These are phyloP conservation scores for Ustilago vetiveriae DNA, from an alignment of 1,284 basidiomycete genomes.

Conservation along the genomic window DNA sequence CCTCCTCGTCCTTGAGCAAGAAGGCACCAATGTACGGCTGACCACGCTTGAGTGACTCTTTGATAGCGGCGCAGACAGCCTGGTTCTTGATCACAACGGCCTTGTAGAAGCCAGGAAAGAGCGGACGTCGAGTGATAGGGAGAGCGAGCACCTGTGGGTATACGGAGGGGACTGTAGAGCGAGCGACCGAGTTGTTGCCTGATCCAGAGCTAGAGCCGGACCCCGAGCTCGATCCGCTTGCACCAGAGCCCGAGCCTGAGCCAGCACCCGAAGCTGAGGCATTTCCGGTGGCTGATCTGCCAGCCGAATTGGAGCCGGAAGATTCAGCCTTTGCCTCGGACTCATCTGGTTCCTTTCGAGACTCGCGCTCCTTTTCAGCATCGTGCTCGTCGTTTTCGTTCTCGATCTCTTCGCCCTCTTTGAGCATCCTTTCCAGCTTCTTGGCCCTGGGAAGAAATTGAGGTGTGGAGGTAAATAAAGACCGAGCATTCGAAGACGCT, in stretches of 20 bases:
- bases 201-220: conserved; percentile 38
- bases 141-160: conserved; percentile 96
- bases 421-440: conserved; percentile 17
- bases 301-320: conserved; percentile 21
- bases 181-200: conserved; percentile 42
- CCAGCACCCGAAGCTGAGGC: conserved; percentile 15
- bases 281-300: conserved; percentile 18
- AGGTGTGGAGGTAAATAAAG: conserved; percentile 36
- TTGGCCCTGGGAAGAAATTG: conserved; percentile 43
- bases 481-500: conserved; percentile 6
- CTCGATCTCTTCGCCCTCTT: conserved; percentile 26
- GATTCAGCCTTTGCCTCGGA: conserved; percentile 22
- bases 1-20: conserved; percentile 91
- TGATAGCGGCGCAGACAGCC: conserved; percentile 89
- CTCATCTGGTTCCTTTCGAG: conserved; percentile 15
- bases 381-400: conserved; percentile 33
- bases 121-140: conserved; percentile 91
- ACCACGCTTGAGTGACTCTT: conserved; percentile 94
- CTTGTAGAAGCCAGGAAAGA: conserved; percentile 94
- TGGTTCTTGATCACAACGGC: conserved; percentile 70
- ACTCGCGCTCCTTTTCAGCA: conserved; percentile 29
- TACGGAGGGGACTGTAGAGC: conserved; percentile 67
- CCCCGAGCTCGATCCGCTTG: conserved; percentile 13
- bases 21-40: conserved; percentile 98
- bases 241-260: conserved; percentile 15